These are phyloP conservation scores for Saccharomycopsis sp. DNA, from an alignment of 805 yeast species.

Conservation along the genomic window DNA sequence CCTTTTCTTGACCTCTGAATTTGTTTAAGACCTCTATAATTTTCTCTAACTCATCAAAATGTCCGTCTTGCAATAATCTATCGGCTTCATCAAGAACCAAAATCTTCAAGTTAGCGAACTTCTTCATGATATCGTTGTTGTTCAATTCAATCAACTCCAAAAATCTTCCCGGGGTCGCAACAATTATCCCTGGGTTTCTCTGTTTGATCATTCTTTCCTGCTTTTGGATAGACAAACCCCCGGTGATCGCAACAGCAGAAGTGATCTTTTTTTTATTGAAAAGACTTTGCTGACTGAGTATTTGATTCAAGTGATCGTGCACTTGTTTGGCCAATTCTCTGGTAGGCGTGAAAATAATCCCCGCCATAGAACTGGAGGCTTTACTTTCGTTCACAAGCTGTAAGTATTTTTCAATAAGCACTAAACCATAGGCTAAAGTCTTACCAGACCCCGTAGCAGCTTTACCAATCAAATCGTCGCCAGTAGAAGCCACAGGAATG, in stretches of 20 bases:
- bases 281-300: conserved; percentile 33
- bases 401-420: conserved; percentile 67
- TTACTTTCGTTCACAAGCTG: conserved; percentile 24
- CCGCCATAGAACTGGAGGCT: conserved; percentile 46
- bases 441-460: conserved; percentile 98
- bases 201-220: conserved; percentile 74
- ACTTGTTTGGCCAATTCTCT: conserved; percentile 96
- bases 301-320: conserved; percentile 59
- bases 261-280: conserved; percentile 43
- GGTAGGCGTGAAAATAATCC: conserved; percentile 87
- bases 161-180: conserved; percentile 94
- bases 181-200: conserved; percentile 67
- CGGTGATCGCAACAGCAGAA: conserved; percentile 75
- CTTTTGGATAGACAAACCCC: conserved; percentile 91
- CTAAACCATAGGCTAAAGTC: conserved; percentile 91
- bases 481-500: conserved; percentile 67
- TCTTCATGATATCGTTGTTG: conserved; percentile 35
- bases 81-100: conserved; percentile 93
- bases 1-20: conserved; percentile 41
- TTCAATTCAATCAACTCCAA: conserved; percentile 70
- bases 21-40: conserved; percentile 58
- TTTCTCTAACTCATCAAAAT: conserved; percentile 85
- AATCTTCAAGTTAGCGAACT: conserved; percentile 39
- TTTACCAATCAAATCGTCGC: conserved; percentile 84
- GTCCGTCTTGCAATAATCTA: conserved; percentile 89